Evolutionary conservation across 176 grass and related monocot species (phyloP), one percentile per base, ranked within the genome.

Genomic region (Bolboschoenus planiculmis): DNA sequence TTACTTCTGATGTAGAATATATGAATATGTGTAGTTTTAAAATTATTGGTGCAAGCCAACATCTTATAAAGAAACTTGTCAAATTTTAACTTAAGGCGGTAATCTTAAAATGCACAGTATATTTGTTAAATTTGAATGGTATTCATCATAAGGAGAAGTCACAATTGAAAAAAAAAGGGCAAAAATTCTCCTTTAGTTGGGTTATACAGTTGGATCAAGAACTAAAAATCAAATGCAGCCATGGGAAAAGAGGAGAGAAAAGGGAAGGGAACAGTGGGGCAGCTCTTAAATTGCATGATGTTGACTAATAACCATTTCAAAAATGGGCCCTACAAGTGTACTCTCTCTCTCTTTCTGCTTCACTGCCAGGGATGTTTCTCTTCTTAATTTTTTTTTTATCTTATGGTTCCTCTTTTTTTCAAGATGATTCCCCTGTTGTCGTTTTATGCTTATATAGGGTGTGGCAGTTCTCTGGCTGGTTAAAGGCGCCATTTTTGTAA

Each of bases 281-380:
- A 65, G 40, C 35, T 82, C 56, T 82, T 82, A 82, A 82, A 82
- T 82, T 82, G 56, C 80, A 82, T 82, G 80, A 82, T 82, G 56
- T 59, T 82, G 80, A 82, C 80, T 82, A 60, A 82, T 66, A 82
- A 82, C 80, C 80, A 82, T 82, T 82, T 82, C 40, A 43, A 40
- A 80, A 43, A 63, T 66, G 58, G 80, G 56, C 24, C 58, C 80
- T 82, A 66, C 60, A 47, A 33, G 26, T 77, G 43, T 77, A 33
- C 46, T 20, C 72, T 20, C 71, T 50, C 72, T 75, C 72, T 77
- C 46, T 77, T 77, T 30, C 72, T 77, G 42, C 46, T 20, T 77
- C 72, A 77, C 72, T 77, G 72, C 72, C 15, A 77, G 72, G 72
- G 72, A 77, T 77, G 27, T 77, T 53, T 51, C 24, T 76, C 27